Conservation (phyloP, 352 stramenopile species). For the Phytophthora brassicae region DNA sequence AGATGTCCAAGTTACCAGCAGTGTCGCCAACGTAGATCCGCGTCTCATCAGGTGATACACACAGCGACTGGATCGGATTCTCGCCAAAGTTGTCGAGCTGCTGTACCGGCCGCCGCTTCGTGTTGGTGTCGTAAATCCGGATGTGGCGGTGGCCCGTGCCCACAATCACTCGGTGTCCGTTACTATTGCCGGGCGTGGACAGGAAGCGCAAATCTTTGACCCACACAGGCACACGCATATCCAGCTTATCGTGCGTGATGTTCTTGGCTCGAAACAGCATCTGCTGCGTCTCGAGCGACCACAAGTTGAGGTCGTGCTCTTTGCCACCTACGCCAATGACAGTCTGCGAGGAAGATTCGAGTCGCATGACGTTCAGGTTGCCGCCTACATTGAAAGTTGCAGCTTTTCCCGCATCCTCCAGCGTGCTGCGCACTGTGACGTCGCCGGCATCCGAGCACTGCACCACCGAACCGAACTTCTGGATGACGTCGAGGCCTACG, state of each 20-base stretch:
- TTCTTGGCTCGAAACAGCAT: conserved; percentile 86
- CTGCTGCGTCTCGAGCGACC: conserved; percentile 81
- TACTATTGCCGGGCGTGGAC: conserved; percentile 51
- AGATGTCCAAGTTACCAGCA: conserved; percentile 84
- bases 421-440: conserved; percentile 52
- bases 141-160: conserved; percentile 81
- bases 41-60: conserved; percentile 74
- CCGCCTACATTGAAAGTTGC: conserved; percentile 55
- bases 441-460: conserved; percentile 60
- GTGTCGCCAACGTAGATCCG: conserved; percentile 87
- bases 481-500: conserved; percentile 61
- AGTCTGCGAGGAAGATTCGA: conserved; percentile 50
- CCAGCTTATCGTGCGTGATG: conserved; percentile 83
- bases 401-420: conserved; percentile 42
- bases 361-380: conserved; percentile 56
- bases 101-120: conserved; percentile 74
- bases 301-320: conserved; percentile 80
- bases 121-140: conserved; percentile 88
- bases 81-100: conserved; percentile 71
- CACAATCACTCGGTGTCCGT: conserved; percentile 69
- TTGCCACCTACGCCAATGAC: conserved; percentile 77
- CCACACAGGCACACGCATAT: conserved; percentile 90
- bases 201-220: conserved; percentile 81
- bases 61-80: conserved; percentile 73
- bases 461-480: conserved; percentile 67